Conservation (phyloP, 345 rosid genomes). For the Populus deltoides region DNA sequence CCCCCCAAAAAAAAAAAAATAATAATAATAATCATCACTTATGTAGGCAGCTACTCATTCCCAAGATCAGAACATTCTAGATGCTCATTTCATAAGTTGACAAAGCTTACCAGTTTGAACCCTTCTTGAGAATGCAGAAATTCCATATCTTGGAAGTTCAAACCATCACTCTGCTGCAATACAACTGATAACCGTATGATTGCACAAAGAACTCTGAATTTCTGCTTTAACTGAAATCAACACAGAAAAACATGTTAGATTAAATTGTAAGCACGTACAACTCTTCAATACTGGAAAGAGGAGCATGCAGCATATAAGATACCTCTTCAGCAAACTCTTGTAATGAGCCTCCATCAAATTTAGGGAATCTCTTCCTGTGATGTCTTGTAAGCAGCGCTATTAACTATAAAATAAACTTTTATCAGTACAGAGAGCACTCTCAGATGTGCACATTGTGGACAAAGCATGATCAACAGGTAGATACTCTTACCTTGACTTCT, state of each 20-base stretch:
- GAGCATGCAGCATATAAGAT: slow-evolving; percentile 6
- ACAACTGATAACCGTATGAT: slow-evolving; percentile 48
- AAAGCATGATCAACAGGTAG: slow-evolving; percentile 1
- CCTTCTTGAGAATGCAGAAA: slow-evolving; percentile 36
- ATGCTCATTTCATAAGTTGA: neutral
- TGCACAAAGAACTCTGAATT: slow-evolving; percentile 45
- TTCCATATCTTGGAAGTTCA: slow-evolving; percentile 38
- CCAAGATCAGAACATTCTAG: too few species aligned
- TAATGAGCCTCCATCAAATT: slow-evolving; percentile 35
- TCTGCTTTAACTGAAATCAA: slow-evolving; percentile 41
- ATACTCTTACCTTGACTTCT: slow-evolving; percentile 58
- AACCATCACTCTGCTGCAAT: slow-evolving; percentile 40
- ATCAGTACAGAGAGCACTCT: slow-evolving; percentile 19
- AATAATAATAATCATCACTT: too few species aligned
- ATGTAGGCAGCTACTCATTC: too few species aligned
- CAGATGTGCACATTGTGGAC: neutral
- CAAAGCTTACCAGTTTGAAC: slow-evolving; percentile 46
- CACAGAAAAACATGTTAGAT: slow-evolving; percentile 1
- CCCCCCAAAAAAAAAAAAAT: too few species aligned
- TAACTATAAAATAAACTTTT: slow-evolving; percentile 34
- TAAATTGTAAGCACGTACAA: neutral
- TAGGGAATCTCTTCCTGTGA: slow-evolving; percentile 69
- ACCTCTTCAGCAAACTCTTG: slow-evolving; percentile 46
- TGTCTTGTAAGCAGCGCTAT: slow-evolving; percentile 60
- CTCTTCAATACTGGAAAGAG: neutral